A percentile compares a stretch with the other conserved stretches of the same genome.
These are phyloP conservation scores for Paracamarosporium sp. DNA, from an alignment of 2,329 filamentous ascomycete species.

Conservation along the genomic window DNA sequence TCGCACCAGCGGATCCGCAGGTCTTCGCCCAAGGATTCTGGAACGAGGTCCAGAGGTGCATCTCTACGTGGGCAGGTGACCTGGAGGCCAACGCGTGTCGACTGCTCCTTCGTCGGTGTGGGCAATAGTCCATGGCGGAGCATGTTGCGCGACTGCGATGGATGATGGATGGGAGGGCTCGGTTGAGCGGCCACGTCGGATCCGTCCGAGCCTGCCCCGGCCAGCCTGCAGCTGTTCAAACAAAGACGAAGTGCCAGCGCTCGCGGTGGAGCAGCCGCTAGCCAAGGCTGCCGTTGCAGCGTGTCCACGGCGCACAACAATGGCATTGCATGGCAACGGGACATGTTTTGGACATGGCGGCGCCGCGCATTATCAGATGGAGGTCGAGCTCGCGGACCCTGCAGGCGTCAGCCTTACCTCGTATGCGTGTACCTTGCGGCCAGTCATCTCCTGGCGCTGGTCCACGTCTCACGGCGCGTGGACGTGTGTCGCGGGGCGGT, in stretches of 20 bases:
- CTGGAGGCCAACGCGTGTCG: neutral
- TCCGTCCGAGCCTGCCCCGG: slow-evolving; percentile 3
- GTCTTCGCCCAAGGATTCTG: neutral
- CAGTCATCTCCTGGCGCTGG: slow-evolving; percentile 22
- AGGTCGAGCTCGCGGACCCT: neutral
- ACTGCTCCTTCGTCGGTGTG: slow-evolving; percentile 5
- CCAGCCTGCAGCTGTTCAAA: slow-evolving; percentile 2
- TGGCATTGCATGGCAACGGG: too few relatives aligned
- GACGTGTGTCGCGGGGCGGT: slow-evolving; percentile 14
- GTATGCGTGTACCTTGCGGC: neutral
- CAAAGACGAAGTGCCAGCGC: too few relatives aligned
- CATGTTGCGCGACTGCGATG: neutral
- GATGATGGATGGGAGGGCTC: neutral
- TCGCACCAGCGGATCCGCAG: neutral
- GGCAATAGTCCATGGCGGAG: neutral
- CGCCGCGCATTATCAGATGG: slow-evolving; percentile 7
- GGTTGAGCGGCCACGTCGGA: neutral
- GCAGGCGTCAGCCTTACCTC: slow-evolving; percentile 15
- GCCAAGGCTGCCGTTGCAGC: slow-evolving; percentile 6
- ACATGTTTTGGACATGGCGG: neutral
- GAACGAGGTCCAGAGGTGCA: neutral
- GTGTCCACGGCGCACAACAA: too few relatives aligned
- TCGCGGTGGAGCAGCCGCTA: too few relatives aligned
- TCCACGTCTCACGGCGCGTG: slow-evolving; percentile 27
- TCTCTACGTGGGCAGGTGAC: neutral